A percentile compares a stretch with the other conserved stretches of the same genome.
Conservation (phyloP, 371 early-diverging fungal genomes). For the Mucor plumbeus region DNA sequence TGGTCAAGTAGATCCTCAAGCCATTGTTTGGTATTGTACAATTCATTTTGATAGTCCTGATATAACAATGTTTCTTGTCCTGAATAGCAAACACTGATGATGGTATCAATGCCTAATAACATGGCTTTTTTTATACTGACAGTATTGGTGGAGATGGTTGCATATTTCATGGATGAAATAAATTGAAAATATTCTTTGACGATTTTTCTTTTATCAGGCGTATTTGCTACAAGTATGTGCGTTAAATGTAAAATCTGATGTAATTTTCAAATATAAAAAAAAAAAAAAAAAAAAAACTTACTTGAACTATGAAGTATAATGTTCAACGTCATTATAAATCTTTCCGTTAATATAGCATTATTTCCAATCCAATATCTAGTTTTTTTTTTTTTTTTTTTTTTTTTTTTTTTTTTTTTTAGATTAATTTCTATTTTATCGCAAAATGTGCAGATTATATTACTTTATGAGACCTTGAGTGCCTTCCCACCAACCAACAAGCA, state of each 20-base stretch:
- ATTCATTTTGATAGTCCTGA: constrained; percentile 35
- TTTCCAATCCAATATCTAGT: constrained; percentile 41
- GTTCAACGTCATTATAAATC: constrained; percentile 51
- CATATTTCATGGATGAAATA: constrained; percentile 43
- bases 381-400: not conserved
- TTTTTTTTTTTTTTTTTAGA: constrained; percentile 8
- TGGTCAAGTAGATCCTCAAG: constrained; percentile 33
- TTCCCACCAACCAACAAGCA: constrained; percentile 59
- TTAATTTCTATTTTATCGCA: not conserved
- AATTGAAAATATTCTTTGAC: constrained; percentile 55
- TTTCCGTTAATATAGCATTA: constrained; percentile 37
- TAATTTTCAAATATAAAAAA: not conserved
- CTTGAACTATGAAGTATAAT: constrained; percentile 52
- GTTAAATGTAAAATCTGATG: not conserved
- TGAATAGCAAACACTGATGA: constrained; percentile 39
- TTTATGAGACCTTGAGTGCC: constrained; percentile 40
- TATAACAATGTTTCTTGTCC: constrained; percentile 38
- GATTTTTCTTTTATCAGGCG: constrained; percentile 44
- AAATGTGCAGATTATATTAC: constrained; percentile 22
- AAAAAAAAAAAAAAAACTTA: no score
- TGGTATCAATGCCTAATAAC: constrained; percentile 44
- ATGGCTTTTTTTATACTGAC: constrained; percentile 33
- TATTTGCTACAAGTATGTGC: constrained; percentile 35
- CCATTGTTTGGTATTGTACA: constrained; percentile 45
- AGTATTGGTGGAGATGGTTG: constrained; percentile 20